Percentiles rank a stretch among this genome's conserved stretches.
These are phyloP conservation scores for Pulveroboletus sp. DNA, from an alignment of 768 basidiomycete species.

Conservation along the genomic window DNA sequence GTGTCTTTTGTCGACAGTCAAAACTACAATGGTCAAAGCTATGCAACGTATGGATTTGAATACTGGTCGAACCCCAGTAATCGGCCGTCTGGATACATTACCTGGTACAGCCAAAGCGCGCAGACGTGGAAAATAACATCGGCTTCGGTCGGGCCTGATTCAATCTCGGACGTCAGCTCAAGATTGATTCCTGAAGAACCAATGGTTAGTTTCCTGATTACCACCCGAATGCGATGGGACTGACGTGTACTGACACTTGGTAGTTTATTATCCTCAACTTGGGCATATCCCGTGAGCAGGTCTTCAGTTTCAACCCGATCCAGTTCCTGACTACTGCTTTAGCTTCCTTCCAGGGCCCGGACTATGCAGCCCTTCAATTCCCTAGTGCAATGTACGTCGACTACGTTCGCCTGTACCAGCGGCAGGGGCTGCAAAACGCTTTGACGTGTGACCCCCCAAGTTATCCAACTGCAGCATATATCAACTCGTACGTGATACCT, in stretches of 20 bases:
- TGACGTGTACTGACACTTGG: constrained; percentile 14
- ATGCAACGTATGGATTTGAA: constrained; percentile 71
- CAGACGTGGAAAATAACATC: constrained; percentile 73
- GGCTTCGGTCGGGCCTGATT: constrained; percentile 65
- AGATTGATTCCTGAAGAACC: constrained; percentile 87
- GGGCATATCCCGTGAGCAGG: constrained; percentile 62
- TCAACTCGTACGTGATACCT: constrained; percentile 47
- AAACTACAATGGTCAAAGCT: constrained; percentile 56
- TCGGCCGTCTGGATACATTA: constrained; percentile 71
- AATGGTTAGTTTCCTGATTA: constrained; percentile 57
- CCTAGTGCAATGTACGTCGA: constrained; percentile 83
- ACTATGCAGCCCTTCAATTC: constrained; percentile 71
- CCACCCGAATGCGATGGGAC: not conserved
- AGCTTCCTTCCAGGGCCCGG: constrained; percentile 69
- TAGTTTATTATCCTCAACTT: constrained; percentile 85
- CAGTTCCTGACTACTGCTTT: constrained; percentile 5
- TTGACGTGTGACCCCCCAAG: constrained; percentile 78
- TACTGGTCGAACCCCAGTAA: constrained; percentile 73
- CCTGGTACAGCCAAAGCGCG: constrained; percentile 71
- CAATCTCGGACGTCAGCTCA: constrained; percentile 51
- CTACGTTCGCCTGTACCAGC: constrained; percentile 88
- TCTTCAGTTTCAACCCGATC: not conserved
- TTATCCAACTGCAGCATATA: constrained; percentile 81
- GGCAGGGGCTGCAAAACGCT: constrained; percentile 61
- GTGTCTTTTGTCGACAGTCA: constrained; percentile 52